Percentiles rank a stretch among this genome's conserved stretches.
These are phyloP conservation scores for Termitomyces sp. DNA, from an alignment of 768 basidiomycete species.

Conservation along the genomic window DNA sequence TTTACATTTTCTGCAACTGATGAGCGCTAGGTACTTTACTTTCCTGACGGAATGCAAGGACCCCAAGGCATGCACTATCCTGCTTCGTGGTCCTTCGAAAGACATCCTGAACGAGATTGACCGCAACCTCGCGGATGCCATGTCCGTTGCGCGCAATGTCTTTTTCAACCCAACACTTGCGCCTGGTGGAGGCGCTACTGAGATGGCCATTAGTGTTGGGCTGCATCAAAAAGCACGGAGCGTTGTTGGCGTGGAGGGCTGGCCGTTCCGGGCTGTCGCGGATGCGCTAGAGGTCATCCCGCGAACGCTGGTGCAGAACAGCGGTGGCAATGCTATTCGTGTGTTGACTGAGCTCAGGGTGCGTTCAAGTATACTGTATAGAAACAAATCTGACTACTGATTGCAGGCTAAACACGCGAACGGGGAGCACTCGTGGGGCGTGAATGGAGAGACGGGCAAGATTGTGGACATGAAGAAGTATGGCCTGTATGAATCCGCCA, in stretches of 20 bases:
- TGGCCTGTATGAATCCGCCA: conserved; percentile 91
- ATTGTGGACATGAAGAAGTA: conserved; percentile 94
- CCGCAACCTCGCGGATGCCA: conserved; percentile 95
- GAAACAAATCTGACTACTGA: background rate
- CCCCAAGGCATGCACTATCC: conserved; percentile 97
- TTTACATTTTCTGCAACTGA: background rate
- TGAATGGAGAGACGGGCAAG: conserved; percentile 95
- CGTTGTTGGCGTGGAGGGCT: conserved; percentile 84
- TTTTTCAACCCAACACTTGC: conserved; percentile 94
- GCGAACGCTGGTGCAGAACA: conserved; percentile 90
- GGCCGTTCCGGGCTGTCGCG: conserved; percentile 87
- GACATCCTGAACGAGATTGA: conserved; percentile 98
- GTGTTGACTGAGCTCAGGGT: conserved; percentile 91
- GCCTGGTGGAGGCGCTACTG: conserved; percentile 95
- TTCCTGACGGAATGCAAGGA: conserved; percentile 88
- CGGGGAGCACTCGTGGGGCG: conserved; percentile 88
- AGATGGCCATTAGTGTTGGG: conserved; percentile 95
- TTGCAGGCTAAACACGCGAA: conserved; percentile 89
- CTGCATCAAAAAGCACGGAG: conserved; percentile 75
- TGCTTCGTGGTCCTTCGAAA: conserved; percentile 96
- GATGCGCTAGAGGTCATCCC: conserved; percentile 99
- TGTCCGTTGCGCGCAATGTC: conserved; percentile 95
- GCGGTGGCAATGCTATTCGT: conserved; percentile 91
- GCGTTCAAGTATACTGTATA: conserved; percentile 23
- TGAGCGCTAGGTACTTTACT: conserved; percentile 70